Percentiles rank a stretch among this genome's conserved stretches.
Conservation (phyloP, 2,329 filamentous ascomycete species). For the Arthrobotrys pseudoclavata region DNA sequence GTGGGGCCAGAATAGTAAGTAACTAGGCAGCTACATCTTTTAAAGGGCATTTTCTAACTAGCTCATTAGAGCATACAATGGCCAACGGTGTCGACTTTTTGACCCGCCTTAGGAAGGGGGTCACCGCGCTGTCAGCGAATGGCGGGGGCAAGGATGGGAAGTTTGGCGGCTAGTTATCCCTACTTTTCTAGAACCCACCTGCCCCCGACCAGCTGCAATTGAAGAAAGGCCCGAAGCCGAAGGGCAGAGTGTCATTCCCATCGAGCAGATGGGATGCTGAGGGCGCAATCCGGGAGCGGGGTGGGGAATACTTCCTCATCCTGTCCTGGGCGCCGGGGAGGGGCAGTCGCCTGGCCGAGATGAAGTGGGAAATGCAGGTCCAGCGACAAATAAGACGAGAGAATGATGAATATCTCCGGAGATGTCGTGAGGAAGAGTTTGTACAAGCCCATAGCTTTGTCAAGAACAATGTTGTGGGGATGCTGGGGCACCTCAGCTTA, state of each 20-base stretch:
- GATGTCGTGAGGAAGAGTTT: background rate
- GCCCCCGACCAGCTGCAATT: constrained; percentile 12
- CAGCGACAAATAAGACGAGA: constrained; percentile 1
- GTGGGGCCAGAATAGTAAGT: constrained; percentile 52
- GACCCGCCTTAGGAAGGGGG: constrained; percentile 44
- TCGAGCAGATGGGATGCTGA: background rate
- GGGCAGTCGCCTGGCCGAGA: background rate
- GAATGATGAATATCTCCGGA: constrained; percentile 1
- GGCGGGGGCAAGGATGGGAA: constrained; percentile 52
- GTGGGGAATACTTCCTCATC: background rate
- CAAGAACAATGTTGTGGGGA: background rate
- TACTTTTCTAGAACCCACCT: background rate
- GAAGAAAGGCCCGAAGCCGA: background rate
- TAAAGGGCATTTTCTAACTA: background rate
- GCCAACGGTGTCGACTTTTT: constrained; percentile 53
- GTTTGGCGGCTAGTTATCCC: constrained; percentile 42
- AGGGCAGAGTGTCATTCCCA: background rate
- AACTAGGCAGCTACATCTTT: background rate
- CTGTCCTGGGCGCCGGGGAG: background rate
- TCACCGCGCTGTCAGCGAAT: constrained; percentile 28
- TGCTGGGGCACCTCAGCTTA: background rate
- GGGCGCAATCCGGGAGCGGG: background rate
- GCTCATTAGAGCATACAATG: constrained; percentile 42
- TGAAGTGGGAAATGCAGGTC: constrained; percentile 7
- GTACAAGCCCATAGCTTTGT: background rate